Evolutionary conservation across 2,329 filamentous ascomycete species (phyloP).

Genomic region (Nothopassalora personata): DNA sequence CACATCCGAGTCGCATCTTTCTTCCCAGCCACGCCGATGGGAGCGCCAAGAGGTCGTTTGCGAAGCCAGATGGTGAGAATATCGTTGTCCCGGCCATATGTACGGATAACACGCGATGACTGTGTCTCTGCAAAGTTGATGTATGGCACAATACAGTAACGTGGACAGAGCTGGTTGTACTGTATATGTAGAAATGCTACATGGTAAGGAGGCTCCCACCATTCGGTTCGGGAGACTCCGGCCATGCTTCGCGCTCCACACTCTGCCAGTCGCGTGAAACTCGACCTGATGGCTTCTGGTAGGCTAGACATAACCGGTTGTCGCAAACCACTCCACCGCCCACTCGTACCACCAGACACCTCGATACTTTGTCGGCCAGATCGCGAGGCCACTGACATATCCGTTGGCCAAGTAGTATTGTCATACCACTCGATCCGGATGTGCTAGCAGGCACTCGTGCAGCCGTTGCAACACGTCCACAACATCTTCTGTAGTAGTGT

Average conservation of each 20-base stretch:
- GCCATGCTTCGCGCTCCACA: not conserved
- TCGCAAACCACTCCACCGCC: not conserved
- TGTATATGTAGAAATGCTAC: not conserved
- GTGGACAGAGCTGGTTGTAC: too few species aligned
- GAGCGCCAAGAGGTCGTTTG: not conserved
- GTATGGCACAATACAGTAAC: not conserved
- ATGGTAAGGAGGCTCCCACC: not conserved
- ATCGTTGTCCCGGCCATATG: too few species aligned
- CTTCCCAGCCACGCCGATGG: not conserved
- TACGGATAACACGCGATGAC: too few species aligned
- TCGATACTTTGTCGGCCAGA: not conserved
- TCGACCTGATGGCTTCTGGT: conserved; percentile 6
- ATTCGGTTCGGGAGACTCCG: not conserved
- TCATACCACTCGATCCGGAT: not conserved
- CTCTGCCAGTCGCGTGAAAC: conserved; percentile 2
- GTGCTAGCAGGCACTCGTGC: not conserved
- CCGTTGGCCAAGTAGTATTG: not conserved
- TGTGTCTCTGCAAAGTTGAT: not conserved
- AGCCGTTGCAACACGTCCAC: not conserved
- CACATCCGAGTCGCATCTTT: not conserved
- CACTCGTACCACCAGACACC: not conserved
- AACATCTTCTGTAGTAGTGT: not conserved
- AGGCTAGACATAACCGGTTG: not conserved
- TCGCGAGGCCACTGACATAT: not conserved
- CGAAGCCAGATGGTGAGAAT: too few species aligned